Percentiles rank a stretch among this genome's conserved stretches.
Evolutionary conservation across 345 rosid genomes (phyloP).

Genomic region (Garcia nutans): DNA sequence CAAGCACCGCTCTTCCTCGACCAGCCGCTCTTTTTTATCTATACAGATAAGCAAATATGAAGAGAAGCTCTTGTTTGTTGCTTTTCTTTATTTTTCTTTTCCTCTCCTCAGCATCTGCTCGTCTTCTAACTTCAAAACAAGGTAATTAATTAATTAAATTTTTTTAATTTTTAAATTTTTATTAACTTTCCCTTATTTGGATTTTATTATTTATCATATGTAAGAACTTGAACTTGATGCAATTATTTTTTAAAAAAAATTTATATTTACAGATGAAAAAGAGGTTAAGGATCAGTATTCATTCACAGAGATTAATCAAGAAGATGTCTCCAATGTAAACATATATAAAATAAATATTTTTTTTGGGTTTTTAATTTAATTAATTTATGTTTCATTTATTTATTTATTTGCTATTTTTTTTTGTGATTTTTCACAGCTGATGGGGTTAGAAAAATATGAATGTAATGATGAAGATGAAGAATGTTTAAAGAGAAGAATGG

Average conservation of each 20-base stretch:
- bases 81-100: conserved; percentile 23
- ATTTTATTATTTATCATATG: neutral
- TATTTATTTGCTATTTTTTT: neutral
- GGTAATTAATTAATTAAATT: conserved; percentile 21
- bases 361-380: neutral
- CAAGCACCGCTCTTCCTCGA: neutral
- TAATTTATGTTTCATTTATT: too few species aligned
- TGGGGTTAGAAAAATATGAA: conserved; percentile 49
- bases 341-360: neutral
- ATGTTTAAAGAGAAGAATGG: conserved; percentile 61
- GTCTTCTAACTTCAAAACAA: conserved; percentile 23
- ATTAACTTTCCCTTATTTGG: neutral
- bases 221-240: neutral
- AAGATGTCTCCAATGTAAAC: conserved; percentile 34
- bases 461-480: conserved; percentile 55
- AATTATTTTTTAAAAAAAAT: neutral
- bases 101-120: conserved; percentile 27
- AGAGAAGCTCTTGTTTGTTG: neutral
- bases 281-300: conserved; percentile 12
- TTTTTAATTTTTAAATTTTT: neutral
- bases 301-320: neutral
- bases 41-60: conserved; percentile 13
- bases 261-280: conserved; percentile 16
- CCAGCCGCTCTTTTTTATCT: neutral
- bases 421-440: conserved; percentile 34